phyloP scores from a whole-genome alignment of 345 rosid genomes.

The Eucalyptus erythrocorys region DNA sequence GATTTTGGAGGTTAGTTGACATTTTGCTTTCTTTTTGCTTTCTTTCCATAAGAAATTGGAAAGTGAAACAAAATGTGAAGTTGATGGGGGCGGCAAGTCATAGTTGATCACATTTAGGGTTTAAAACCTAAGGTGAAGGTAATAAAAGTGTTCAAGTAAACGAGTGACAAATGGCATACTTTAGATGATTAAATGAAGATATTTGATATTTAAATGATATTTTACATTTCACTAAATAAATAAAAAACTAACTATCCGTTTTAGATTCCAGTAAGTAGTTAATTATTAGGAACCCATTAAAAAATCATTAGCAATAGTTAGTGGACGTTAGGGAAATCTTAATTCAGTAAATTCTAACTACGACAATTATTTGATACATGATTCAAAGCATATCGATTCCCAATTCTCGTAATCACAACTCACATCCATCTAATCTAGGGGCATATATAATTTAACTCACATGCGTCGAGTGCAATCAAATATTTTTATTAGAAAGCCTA shows the following conservation, averaged over 20 bases:
- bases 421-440: neutral
- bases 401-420: neutral
- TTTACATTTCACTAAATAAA: neutral
- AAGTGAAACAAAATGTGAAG: neutral
- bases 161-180: neutral
- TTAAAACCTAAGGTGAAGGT: neutral
- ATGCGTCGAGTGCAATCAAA: neutral
- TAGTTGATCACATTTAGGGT: neutral
- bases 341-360: neutral
- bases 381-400: no score
- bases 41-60: neutral
- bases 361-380: neutral
- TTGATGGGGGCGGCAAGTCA: neutral
- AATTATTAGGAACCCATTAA: neutral
- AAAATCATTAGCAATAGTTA: neutral
- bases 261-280: neutral
- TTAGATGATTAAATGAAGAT: neutral
- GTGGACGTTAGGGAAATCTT: neutral
- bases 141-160: neutral
- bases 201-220: neutral
- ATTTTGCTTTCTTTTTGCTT: neutral
- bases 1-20: no score
- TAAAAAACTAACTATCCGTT: rapidly evolving
- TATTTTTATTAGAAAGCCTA: neutral
- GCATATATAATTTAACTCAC: neutral